Conservation (phyloP, 129 eudicot genomes). For the Smallanthus sonchifolius region DNA sequence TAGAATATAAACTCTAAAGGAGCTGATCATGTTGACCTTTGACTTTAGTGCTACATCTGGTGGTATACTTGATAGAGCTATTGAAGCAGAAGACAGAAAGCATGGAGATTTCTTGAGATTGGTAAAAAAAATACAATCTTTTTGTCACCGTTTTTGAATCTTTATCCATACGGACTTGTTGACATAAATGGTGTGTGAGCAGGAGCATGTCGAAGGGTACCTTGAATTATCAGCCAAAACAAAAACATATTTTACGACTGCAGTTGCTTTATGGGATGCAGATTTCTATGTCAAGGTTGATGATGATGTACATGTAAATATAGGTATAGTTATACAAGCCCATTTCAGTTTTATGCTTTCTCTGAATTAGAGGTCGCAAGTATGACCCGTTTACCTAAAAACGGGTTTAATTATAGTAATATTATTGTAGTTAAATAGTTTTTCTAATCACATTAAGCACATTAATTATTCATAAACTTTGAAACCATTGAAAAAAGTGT, state of each 20-base stretch:
- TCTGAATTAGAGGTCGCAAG: neutral
- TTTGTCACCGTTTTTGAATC: neutral
- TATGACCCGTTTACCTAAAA: neutral
- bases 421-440: neutral
- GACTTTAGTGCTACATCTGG: slow-evolving; percentile 66
- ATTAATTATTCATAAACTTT: neutral
- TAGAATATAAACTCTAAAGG: neutral
- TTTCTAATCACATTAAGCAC: neutral
- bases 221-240: slow-evolving; percentile 88
- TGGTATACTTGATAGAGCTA: slow-evolving; percentile 84
- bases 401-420: neutral
- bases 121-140: slow-evolving; percentile 40
- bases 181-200: slow-evolving; percentile 9
- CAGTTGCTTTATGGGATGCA: slow-evolving; percentile 88
- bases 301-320: slow-evolving; percentile 88
- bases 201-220: slow-evolving; percentile 95
- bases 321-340: slow-evolving; percentile 48
- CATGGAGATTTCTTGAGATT: slow-evolving; percentile 86
- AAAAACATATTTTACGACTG: slow-evolving; percentile 76
- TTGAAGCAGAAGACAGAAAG: slow-evolving; percentile 88
- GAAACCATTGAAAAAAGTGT: neutral
- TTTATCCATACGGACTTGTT: neutral
- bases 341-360: neutral
- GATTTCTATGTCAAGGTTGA: slow-evolving; percentile 94
- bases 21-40: slow-evolving; percentile 9